Conservation (phyloP, 108 stramenopile genomes). For the Cylindrotheca fusiformis region DNA sequence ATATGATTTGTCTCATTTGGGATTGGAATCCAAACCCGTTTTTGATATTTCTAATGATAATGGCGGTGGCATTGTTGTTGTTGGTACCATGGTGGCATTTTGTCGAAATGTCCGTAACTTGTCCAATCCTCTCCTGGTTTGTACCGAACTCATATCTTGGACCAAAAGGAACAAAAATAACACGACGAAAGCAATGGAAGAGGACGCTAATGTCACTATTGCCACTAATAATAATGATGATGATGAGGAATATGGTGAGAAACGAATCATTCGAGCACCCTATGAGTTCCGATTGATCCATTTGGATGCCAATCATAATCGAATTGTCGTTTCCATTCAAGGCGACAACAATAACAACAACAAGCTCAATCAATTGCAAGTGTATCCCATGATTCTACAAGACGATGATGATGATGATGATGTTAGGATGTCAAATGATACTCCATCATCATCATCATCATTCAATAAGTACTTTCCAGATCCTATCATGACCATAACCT, state of each 20-base stretch:
- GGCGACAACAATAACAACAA: not conserved
- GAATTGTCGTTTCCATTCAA: constrained; percentile 30
- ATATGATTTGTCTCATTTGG: constrained; percentile 43
- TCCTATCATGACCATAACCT: constrained; percentile 27
- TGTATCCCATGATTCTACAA: constrained; percentile 24
- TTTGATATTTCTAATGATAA: constrained; percentile 6
- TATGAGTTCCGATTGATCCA: constrained; percentile 35
- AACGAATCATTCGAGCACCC: constrained; percentile 37
- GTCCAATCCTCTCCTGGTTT: not conserved
- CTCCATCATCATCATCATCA: not conserved
- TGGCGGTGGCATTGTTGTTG: not conserved
- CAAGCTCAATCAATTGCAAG: not conserved
- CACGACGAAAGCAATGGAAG: not conserved
- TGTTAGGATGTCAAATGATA: not conserved
- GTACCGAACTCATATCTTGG: not conserved
- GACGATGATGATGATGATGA: not conserved
- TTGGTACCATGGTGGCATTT: constrained; percentile 36
- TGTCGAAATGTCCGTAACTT: constrained; percentile 29
- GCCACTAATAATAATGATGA: too few relatives aligned
- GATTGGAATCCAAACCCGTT: constrained; percentile 49
- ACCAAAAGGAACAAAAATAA: not conserved
- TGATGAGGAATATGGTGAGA: not conserved
- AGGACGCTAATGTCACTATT: not conserved
- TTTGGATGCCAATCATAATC: constrained; percentile 35
- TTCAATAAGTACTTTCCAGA: constrained; percentile 34